Evolutionary conservation across 2,329 filamentous ascomycete genomes (phyloP).

Genomic region (Dactylellina sp.): DNA sequence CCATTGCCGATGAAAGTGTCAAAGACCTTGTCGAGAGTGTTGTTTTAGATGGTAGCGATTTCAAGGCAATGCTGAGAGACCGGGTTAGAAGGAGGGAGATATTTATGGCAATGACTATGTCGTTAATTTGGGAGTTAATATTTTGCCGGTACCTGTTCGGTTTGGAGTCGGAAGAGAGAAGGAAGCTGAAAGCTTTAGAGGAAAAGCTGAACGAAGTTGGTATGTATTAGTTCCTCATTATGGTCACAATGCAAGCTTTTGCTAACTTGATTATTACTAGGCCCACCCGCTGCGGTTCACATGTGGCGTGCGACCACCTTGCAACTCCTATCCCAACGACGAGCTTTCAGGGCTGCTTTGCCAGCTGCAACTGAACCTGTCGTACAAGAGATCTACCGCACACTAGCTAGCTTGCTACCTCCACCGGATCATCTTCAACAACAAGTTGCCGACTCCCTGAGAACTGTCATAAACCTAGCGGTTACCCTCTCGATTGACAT

Average conservation of each 20-base stretch:
- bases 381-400: conserved; percentile 88
- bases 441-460: conserved; percentile 84
- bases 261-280: conserved; percentile 55
- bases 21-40: conserved; percentile 94
- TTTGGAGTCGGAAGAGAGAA: conserved; percentile 96
- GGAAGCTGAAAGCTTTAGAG: conserved; percentile 96
- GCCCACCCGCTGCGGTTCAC: conserved; percentile 86
- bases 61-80: conserved; percentile 87
- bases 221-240: conserved; percentile 59
- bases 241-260: conserved; percentile 21
- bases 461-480: conserved; percentile 86
- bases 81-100: conserved; percentile 89
- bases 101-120: conserved; percentile 99
- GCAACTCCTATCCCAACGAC: conserved; percentile 83
- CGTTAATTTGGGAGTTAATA: conserved; percentile 98
- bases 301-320: conserved; percentile 97
- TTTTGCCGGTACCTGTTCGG: conserved; percentile 98
- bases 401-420: conserved; percentile 83
- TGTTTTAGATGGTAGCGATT: conserved; percentile 91
- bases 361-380: conserved; percentile 93
- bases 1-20: conserved; percentile 91
- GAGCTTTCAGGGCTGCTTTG: conserved; percentile 83
- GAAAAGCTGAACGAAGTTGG: conserved; percentile 88
- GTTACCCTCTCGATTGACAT: conserved; percentile 94
- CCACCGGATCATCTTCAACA: conserved; percentile 83